Evolutionary conservation across 73 alveolate genomes (phyloP).

Genomic region (Urostyla sp.): DNA sequence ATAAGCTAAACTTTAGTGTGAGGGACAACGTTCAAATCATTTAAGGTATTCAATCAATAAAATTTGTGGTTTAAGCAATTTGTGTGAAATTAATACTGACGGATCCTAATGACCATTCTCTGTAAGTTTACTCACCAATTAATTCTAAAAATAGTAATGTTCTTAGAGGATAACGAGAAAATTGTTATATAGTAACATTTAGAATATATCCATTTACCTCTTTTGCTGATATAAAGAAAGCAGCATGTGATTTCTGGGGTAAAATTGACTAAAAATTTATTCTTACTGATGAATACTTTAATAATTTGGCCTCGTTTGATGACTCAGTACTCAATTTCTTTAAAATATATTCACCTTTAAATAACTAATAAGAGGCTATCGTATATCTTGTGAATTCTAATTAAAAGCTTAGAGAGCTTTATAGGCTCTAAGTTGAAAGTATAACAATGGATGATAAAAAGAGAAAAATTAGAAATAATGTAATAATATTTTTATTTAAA

Average conservation of each 20-base stretch:
- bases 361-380: conserved; percentile 36
- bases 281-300: conserved; percentile 63
- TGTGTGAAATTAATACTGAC: conserved; percentile 22
- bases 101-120: not conserved
- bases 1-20: not conserved
- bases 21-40: conserved; percentile 5
- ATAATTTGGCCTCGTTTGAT: conserved; percentile 34
- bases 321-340: conserved; percentile 53
- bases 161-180: not conserved
- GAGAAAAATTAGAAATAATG: conserved; percentile 8
- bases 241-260: conserved; percentile 68
- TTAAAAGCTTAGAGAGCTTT: conserved; percentile 32
- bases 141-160: not conserved
- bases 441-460: conserved; percentile 30
- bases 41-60: conserved; percentile 12
- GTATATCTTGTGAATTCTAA: conserved; percentile 51
- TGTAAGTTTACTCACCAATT: too few relatives aligned
- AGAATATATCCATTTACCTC: conserved; percentile 40
- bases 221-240: conserved; percentile 45
- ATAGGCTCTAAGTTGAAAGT: conserved; percentile 19
- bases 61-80: conserved; percentile 19
- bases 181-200: conserved; percentile 48
- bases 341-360: conserved; percentile 32
- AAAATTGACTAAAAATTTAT: conserved; percentile 38
- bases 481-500: too few relatives aligned